phyloP scores from a whole-genome alignment of 768 basidiomycete species.

The Lactarius deliciosus region DNA sequence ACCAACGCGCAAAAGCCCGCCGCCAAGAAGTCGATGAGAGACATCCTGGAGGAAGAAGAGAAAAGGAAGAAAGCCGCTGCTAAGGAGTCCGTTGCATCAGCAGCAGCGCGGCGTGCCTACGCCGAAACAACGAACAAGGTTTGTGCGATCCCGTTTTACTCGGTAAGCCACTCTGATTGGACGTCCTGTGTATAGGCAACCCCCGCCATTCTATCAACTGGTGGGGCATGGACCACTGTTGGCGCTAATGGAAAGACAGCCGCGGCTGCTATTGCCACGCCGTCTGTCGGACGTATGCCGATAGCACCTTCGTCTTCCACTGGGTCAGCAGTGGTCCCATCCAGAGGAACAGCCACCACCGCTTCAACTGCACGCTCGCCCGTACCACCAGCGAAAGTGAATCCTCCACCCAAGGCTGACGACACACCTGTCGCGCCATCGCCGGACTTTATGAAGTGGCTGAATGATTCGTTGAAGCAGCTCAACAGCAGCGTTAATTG shows the following conservation, averaged over 20 bases:
- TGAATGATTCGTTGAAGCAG: constrained; percentile 80
- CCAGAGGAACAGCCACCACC: constrained; percentile 24
- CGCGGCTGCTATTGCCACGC: constrained; percentile 37
- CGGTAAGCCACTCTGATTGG: constrained; percentile 15
- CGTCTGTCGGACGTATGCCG: constrained; percentile 40
- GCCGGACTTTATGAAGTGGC: constrained; percentile 90
- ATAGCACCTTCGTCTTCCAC: constrained; percentile 38
- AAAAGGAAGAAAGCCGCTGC: constrained; percentile 64
- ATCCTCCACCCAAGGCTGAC: constrained; percentile 47
- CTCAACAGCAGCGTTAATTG: constrained; percentile 71
- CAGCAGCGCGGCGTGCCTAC: constrained; percentile 66
- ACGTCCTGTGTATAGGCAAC: constrained; percentile 24
- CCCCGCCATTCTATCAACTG: constrained; percentile 35
- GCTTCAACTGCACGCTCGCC: constrained; percentile 24
- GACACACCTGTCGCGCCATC: constrained; percentile 70
- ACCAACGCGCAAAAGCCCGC: constrained; percentile 56
- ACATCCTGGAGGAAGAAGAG: constrained; percentile 98
- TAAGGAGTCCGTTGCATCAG: constrained; percentile 47
- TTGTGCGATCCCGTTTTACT: constrained; percentile 16
- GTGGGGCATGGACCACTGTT: constrained; percentile 82
- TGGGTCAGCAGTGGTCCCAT: constrained; percentile 37
- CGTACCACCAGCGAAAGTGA: constrained; percentile 33
- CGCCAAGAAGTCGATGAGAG: constrained; percentile 92
- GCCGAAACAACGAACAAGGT: constrained; percentile 81
- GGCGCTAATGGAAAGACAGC: constrained; percentile 70